Evolutionary conservation across 192 early-diverging fungal species (phyloP), one percentile per base, ranked within the genome.

Genomic region (Endogone sp.): DNA sequence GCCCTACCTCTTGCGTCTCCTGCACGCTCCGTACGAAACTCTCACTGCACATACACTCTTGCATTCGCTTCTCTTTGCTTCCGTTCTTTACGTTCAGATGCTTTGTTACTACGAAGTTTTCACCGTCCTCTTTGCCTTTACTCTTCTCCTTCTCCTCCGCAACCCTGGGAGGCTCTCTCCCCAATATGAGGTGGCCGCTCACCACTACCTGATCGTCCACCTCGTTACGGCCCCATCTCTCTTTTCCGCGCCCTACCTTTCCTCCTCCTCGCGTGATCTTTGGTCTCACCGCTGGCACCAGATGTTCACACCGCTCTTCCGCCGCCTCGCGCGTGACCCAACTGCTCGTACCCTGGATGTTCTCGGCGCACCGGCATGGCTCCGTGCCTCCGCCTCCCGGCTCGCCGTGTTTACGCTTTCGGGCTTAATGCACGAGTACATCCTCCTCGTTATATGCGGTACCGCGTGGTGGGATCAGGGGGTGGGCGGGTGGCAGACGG

Each of bases 241-340:
- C 6, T 74, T 74, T 69, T 32, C 67, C 54, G 54, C 56, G 11
- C 72, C 72, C 11, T 74, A 68, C 63, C 3, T 74, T 20, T 54
- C 67, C 1, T 56, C 57, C 23, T 69, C 66, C 0, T 30, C 61
- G n/a, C 60, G 68, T 31, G 67, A 74, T 6, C 62, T 74, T 20
- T 74, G 72, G 72, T 64, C 62, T 10, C 27, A 29, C 3, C 72
- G 72, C 1, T 74, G 72, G 72, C 72, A 74, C 44, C 72, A 74
- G 28, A 37, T 69, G 16, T 74, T 74, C 24, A 65, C 66, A 22
- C 60, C 60, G 54, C 62, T 66, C 25, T 74, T 74, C 37, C 60
- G 54, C 20, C 29, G 61, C 59, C 26, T 69, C 11, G 72, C 67
- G 4, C 68, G 68, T 25, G 3, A 37, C 16, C 72, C 72, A 10